Conservation (phyloP, 148 eudicot species). For the Vaccinium darrowii region DNA sequence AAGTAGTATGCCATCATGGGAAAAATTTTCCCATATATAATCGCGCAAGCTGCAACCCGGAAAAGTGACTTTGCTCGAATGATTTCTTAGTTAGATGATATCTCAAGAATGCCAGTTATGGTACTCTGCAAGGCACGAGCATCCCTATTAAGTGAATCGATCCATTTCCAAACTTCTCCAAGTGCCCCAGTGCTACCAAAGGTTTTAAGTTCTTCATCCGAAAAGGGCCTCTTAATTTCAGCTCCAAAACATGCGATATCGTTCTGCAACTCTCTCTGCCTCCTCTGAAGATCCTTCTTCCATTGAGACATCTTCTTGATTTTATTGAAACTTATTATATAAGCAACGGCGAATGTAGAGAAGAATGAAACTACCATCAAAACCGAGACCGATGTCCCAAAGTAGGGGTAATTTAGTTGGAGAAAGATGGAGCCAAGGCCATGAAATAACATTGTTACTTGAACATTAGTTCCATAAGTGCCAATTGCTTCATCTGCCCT, state of each 20-base stretch:
- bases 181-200: not conserved
- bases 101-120: not conserved
- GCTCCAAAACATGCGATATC: not conserved
- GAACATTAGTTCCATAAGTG: not conserved
- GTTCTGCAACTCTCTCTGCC: not conserved
- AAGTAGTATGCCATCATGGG: not conserved
- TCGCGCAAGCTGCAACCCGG: not conserved
- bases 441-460: not conserved
- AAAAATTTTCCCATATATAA: not conserved
- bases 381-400: not conserved
- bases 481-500: not conserved
- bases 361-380: not conserved
- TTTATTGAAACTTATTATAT: not conserved
- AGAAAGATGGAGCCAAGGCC: conserved; percentile 4
- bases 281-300: not conserved
- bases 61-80: not conserved
- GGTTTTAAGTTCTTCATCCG: not conserved
- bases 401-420: not conserved
- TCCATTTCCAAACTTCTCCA: not conserved
- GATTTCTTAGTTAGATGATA: not conserved
- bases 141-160: not conserved
- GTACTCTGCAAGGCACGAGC: not conserved
- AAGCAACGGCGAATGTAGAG: not conserved
- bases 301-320: not conserved
- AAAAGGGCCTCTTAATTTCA: not conserved